Evolutionary conservation across 257 asterid genomes (phyloP).

Genomic region (Jaltomata sinuosa): DNA sequence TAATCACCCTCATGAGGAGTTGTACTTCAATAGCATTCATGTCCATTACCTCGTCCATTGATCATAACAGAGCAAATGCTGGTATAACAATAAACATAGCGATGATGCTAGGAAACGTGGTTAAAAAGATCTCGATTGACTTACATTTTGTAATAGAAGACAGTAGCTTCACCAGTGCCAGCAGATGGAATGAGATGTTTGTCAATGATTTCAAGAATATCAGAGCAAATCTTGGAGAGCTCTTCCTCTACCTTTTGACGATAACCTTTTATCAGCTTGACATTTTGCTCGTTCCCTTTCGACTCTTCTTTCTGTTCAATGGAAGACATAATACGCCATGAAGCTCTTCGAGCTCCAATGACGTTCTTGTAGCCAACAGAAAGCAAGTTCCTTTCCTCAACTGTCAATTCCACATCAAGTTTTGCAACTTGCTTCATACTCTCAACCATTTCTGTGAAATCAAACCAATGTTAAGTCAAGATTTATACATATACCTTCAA

Average conservation of each 20-base stretch:
- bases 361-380: constrained; percentile 96
- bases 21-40: neutral
- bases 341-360: constrained; percentile 94
- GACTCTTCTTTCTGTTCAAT: constrained; percentile 92
- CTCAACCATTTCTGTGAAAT: constrained; percentile 74
- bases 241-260: constrained; percentile 87
- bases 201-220: constrained; percentile 69
- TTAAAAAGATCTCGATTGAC: neutral
- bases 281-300: constrained; percentile 67
- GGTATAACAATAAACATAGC: neutral
- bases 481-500: too few species aligned
- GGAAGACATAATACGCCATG: constrained; percentile 93
- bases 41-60: neutral
- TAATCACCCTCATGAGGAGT: neutral
- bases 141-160: constrained; percentile 88
- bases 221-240: constrained; percentile 71
- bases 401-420: constrained; percentile 75
- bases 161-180: constrained; percentile 79
- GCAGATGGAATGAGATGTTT: constrained; percentile 77
- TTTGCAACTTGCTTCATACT: constrained; percentile 73
- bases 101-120: neutral
- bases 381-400: constrained; percentile 87
- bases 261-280: constrained; percentile 58
- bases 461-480: neutral
- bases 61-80: neutral